Percentiles rank a stretch among this genome's conserved stretches.
Conservation (phyloP, 768 basidiomycete species). For the Lyophyllum semitale region DNA sequence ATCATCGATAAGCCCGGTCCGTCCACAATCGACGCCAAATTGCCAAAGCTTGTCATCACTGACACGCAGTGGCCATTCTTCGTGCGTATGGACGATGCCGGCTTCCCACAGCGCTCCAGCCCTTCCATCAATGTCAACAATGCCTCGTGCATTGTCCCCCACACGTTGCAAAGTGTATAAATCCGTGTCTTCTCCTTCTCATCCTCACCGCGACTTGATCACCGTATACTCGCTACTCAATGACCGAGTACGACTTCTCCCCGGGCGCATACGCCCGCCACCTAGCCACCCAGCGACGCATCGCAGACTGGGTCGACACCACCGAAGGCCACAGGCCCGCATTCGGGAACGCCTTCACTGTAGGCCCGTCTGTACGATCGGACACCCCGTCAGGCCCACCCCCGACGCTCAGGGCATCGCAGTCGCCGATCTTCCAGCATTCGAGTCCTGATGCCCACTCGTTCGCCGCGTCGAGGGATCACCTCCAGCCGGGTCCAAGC, state of each 20-base stretch:
- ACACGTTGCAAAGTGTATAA: conserved; percentile 2
- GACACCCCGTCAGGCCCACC: too few species aligned
- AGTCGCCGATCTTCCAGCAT: background rate
- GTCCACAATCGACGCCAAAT: too few species aligned
- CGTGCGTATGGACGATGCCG: too few species aligned
- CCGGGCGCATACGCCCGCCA: conserved; percentile 47
- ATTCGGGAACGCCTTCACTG: conserved; percentile 14
- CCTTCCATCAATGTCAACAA: conserved; percentile 9
- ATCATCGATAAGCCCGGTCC: too few species aligned
- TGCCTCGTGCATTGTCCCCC: conserved; percentile 7
- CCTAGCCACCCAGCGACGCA: conserved; percentile 39
- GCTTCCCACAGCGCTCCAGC: background rate
- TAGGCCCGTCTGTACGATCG: background rate
- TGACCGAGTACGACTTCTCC: conserved; percentile 55
- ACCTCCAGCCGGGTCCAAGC: background rate
- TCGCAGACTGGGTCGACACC: conserved; percentile 41
- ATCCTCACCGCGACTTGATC: background rate
- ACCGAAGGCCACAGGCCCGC: conserved; percentile 26
- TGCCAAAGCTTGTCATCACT: too few species aligned
- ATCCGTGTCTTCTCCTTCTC: background rate
- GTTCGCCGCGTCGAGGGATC: too few species aligned
- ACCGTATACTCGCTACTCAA: conserved; percentile 13
- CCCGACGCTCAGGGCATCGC: too few species aligned
- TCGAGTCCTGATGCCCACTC: too few species aligned
- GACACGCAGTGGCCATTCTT: too few species aligned